Evolutionary conservation across 805 yeast species (phyloP).

Genomic region (Teunomyces cretensis): DNA sequence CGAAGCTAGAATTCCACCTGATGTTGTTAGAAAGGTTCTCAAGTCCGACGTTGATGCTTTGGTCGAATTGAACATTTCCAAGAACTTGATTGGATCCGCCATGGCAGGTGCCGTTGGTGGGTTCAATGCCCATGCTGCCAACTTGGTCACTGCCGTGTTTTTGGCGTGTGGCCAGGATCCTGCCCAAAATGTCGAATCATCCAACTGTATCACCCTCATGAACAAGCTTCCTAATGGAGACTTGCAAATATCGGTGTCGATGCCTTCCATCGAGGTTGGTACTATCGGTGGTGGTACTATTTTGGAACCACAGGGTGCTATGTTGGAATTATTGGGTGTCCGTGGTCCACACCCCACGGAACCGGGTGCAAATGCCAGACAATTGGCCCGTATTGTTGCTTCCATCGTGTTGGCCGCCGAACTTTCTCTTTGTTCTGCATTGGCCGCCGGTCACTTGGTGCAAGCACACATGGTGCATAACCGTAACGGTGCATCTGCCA

Average conservation of each 20-base stretch:
- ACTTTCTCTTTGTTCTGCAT: slow-evolving; percentile 88
- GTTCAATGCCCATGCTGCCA: slow-evolving; percentile 97
- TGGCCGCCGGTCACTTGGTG: slow-evolving; percentile 98
- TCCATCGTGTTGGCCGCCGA: slow-evolving; percentile 96
- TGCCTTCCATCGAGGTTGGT: slow-evolving; percentile 99
- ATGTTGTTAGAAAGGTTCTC: slow-evolving; percentile 74
- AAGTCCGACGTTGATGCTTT: slow-evolving; percentile 91
- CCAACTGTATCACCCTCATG: slow-evolving; percentile 97
- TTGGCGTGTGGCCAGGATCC: slow-evolving; percentile 99
- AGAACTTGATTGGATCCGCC: slow-evolving; percentile 93
- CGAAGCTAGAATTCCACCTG: slow-evolving; percentile 85
- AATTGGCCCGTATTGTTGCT: slow-evolving; percentile 89
- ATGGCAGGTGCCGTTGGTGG: slow-evolving; percentile 99
- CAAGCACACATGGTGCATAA: slow-evolving; percentile 97
- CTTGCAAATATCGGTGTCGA: slow-evolving; percentile 89
- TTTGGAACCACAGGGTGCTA: slow-evolving; percentile 93
- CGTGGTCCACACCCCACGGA: slow-evolving; percentile 91
- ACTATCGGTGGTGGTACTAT: slow-evolving; percentile 99
- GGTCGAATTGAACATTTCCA: slow-evolving; percentile 83
- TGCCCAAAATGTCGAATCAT: slow-evolving; percentile 98
- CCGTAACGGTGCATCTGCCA: slow-evolving; percentile 58
- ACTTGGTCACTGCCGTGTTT: slow-evolving; percentile 89
- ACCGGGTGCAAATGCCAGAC: slow-evolving; percentile 95
- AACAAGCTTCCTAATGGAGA: slow-evolving; percentile 72
- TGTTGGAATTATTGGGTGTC: slow-evolving; percentile 92